Percentiles rank a stretch among this genome's conserved stretches.
Evolutionary conservation across 257 asterid species (phyloP).

Genomic region (Solanum peruvianum): DNA sequence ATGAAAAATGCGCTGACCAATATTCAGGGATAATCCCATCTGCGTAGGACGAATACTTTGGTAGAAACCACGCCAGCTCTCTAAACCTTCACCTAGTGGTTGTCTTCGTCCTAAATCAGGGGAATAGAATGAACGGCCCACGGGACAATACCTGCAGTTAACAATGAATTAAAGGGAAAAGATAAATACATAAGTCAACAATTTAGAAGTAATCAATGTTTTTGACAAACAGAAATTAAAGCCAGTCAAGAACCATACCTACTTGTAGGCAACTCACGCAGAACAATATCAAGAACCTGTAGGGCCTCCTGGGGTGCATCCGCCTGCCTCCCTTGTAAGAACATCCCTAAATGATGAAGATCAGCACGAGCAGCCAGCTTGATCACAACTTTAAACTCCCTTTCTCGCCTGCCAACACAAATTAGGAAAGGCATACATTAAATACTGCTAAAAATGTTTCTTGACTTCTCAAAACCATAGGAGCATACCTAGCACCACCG

Average conservation of each 20-base stretch:
- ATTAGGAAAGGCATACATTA: neutral
- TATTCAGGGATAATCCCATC: slow-evolving; percentile 90
- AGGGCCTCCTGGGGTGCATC: slow-evolving; percentile 98
- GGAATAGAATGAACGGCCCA: slow-evolving; percentile 82
- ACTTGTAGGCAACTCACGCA: slow-evolving; percentile 78
- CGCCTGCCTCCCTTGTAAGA: slow-evolving; percentile 78
- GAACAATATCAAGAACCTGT: slow-evolving; percentile 88
- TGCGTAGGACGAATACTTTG: slow-evolving; percentile 99
- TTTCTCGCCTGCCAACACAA: slow-evolving; percentile 47
- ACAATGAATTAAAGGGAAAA: neutral
- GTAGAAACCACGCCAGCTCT: slow-evolving; percentile 96
- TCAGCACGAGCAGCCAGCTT: slow-evolving; percentile 93
- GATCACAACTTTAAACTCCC: slow-evolving; percentile 75
- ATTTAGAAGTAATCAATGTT: neutral
- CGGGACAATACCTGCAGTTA: slow-evolving; percentile 51
- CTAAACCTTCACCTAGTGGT: slow-evolving; percentile 89
- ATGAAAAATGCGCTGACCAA: slow-evolving; percentile 38
- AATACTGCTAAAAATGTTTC: neutral
- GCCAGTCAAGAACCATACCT: slow-evolving; percentile 17
- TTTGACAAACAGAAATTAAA: neutral
- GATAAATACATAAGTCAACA: neutral
- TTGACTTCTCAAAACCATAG: neutral
- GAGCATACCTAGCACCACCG: slow-evolving; percentile 40
- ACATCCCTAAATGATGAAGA: slow-evolving; percentile 88
- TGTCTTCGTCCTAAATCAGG: slow-evolving; percentile 73